Percentiles rank a stretch among this genome's conserved stretches.
These are phyloP conservation scores for Dryas octopetala DNA, from an alignment of 306 rosid species.

Conservation along the genomic window DNA sequence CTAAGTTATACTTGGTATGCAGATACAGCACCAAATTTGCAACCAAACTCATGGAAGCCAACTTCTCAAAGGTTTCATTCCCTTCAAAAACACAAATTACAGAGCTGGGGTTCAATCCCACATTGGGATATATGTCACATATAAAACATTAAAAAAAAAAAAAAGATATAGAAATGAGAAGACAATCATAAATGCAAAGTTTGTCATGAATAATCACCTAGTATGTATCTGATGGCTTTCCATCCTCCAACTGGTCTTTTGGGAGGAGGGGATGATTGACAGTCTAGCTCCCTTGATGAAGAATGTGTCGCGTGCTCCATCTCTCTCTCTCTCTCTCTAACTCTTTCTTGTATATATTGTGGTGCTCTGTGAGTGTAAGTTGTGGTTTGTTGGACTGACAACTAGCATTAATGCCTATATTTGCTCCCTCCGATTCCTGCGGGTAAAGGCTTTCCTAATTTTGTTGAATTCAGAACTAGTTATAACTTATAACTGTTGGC, in stretches of 20 bases:
- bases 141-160: too few species aligned
- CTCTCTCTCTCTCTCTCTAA: background rate
- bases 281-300: constrained; percentile 17
- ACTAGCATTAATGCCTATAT: background rate
- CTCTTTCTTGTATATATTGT: background rate
- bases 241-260: constrained; percentile 45
- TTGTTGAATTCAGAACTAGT: background rate
- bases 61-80: constrained; percentile 71
- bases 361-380: too few species aligned
- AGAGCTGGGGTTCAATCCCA: background rate
- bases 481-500: constrained; percentile 4
- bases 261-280: constrained; percentile 14
- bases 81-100: constrained; percentile 29
- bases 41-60: constrained; percentile 68
- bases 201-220: constrained; percentile 30
- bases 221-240: constrained; percentile 48
- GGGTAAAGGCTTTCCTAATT: background rate
- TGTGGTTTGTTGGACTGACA: background rate
- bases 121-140: background rate
- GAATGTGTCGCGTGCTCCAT: constrained; percentile 23
- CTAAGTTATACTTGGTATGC: constrained; percentile 54
- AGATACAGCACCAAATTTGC: constrained; percentile 54
- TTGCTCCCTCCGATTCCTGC: background rate
- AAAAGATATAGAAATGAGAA: background rate
- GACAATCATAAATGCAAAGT: background rate